A percentile compares a stretch with the other conserved stretches of the same genome.
These are phyloP conservation scores for Fomitopsis palustris DNA, from an alignment of 1,284 basidiomycete genomes.

Conservation along the genomic window DNA sequence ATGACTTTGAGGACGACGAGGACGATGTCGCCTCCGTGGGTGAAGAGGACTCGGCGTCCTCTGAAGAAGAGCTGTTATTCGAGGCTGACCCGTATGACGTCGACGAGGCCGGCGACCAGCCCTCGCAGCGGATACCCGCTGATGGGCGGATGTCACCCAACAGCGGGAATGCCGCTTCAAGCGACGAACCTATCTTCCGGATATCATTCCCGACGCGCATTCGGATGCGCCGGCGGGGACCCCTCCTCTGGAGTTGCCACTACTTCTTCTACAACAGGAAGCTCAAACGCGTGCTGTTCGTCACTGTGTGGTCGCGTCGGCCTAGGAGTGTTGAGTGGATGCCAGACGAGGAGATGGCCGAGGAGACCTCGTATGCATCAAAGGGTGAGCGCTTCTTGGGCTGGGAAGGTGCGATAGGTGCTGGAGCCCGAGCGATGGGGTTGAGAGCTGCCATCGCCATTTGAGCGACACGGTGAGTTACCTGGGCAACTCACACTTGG, in stretches of 20 bases:
- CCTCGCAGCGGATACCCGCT: not conserved
- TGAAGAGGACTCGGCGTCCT: slow-evolving; percentile 49
- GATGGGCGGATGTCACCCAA: slow-evolving; percentile 12
- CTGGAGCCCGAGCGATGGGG: slow-evolving; percentile 74
- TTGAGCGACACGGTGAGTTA: not conserved
- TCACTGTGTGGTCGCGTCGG: slow-evolving; percentile 86
- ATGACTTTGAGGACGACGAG: slow-evolving; percentile 75
- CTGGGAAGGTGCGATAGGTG: slow-evolving; percentile 72
- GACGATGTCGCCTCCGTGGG: slow-evolving; percentile 58
- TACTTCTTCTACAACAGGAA: slow-evolving; percentile 98
- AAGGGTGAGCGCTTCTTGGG: slow-evolving; percentile 61
- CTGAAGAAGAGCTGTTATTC: slow-evolving; percentile 53
- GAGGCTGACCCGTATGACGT: slow-evolving; percentile 80
- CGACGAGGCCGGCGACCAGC: slow-evolving; percentile 39
- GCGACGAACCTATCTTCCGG: slow-evolving; percentile 25
- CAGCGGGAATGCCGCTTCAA: slow-evolving; percentile 26
- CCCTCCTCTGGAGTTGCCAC: slow-evolving; percentile 93
- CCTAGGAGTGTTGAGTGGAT: slow-evolving; percentile 60
- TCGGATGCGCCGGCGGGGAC: slow-evolving; percentile 50
- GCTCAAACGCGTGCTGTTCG: slow-evolving; percentile 89
- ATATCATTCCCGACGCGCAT: slow-evolving; percentile 18
- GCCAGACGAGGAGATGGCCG: slow-evolving; percentile 38
- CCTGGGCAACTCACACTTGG: not conserved
- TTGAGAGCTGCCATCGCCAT: slow-evolving; percentile 29
- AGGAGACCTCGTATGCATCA: slow-evolving; percentile 27